A percentile compares a stretch with the other conserved stretches of the same genome.
Evolutionary conservation across 352 stramenopile genomes (phyloP).

Genomic region (Phytophthora parvispora): DNA sequence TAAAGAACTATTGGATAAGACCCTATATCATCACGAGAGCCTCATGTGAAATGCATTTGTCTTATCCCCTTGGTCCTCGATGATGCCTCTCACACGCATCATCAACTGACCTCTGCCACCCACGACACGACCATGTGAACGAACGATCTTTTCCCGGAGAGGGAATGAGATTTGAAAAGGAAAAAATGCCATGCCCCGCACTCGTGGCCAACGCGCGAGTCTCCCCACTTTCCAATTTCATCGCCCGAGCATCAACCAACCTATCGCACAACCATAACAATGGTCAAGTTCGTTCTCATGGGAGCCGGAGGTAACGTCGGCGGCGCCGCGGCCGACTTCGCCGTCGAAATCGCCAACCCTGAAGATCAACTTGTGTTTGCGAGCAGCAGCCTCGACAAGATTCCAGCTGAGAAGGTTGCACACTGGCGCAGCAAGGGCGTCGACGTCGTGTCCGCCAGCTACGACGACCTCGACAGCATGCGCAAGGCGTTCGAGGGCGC

Average conservation of each 20-base stretch:
- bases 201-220: background rate
- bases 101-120: background rate
- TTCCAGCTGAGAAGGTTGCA: conserved; percentile 21
- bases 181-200: background rate
- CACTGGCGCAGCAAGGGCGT: conserved; percentile 24
- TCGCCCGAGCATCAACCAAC: background rate
- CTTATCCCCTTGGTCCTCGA: too few species aligned
- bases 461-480: conserved; percentile 35
- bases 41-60: too few species aligned
- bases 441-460: conserved; percentile 28
- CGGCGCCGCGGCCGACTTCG: conserved; percentile 28
- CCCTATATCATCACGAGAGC: too few species aligned
- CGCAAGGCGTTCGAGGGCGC: conserved; percentile 31
- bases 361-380: conserved; percentile 36
- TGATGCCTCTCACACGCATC: too few species aligned
- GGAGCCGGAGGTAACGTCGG: conserved; percentile 34
- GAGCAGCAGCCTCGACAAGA: conserved; percentile 28
- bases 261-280: background rate
- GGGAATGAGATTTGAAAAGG: background rate
- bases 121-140: background rate
- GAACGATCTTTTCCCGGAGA: background rate
- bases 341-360: conserved; percentile 28
- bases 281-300: conserved; percentile 35
- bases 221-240: background rate
- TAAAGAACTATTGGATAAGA: too few species aligned